These are phyloP conservation scores for Russula sp. DNA, from an alignment of 768 basidiomycete species.

Conservation along the genomic window DNA sequence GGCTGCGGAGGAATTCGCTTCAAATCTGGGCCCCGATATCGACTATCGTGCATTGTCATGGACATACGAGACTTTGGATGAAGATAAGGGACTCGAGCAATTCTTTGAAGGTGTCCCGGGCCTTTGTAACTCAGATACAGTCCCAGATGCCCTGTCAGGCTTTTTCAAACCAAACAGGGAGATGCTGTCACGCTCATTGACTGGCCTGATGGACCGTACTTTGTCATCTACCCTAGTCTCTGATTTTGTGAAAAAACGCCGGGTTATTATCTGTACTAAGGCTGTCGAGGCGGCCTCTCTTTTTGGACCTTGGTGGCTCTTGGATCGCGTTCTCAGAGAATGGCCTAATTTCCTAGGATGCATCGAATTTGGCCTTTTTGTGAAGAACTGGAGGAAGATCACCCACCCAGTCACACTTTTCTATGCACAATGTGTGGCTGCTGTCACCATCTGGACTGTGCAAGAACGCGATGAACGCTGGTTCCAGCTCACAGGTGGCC, in stretches of 20 bases:
- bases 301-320: background rate
- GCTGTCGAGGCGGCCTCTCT: background rate
- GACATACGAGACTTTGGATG: background rate
- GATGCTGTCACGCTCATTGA: background rate
- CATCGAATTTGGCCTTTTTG: conserved; percentile 1
- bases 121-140: background rate
- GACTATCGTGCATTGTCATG: background rate
- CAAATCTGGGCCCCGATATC: background rate
- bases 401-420: background rate
- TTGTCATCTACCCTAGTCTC: background rate
- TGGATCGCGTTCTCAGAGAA: background rate
- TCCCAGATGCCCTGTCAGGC: background rate
- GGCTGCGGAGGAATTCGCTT: background rate
- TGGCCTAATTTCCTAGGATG: background rate
- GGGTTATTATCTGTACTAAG: background rate
- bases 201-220: background rate
- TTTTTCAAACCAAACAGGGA: background rate
- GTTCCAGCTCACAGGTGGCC: background rate
- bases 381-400: background rate
- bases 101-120: conserved; percentile 4
- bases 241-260: background rate
- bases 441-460: background rate
- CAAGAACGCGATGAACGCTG: conserved; percentile 3
- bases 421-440: background rate
- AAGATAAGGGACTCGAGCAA: conserved; percentile 2